Evolutionary conservation across 129 eudicot genomes (phyloP), one percentile per base, ranked within the genome.

Genomic region (Artemisia annua): DNA sequence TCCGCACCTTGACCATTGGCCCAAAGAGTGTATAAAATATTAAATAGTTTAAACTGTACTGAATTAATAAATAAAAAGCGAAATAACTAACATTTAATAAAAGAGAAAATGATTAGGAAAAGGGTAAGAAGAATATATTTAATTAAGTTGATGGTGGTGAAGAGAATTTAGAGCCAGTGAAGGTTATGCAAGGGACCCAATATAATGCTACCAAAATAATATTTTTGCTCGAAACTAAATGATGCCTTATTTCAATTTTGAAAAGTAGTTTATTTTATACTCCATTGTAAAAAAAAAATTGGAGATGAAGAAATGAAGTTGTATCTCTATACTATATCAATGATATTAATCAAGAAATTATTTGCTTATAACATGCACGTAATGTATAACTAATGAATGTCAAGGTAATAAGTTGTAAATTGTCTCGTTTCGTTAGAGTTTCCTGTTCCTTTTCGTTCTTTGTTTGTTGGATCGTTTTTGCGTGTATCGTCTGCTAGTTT

Each of bases 1-100:
- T 71, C 82, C 67, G 82, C 82, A 70, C 43, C 49, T 63, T 70
- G 72, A 78, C 72, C 72, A 78, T 43, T 17, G 77, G 72, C 72
- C 77, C 77, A 73, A n/a, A 71, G 76, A 61, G 59, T 54, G 62
- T 64, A 71, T 78, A 78, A 70, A 61, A 63, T 43, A 78, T 46
- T 13, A 76, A 76, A 76, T 24, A 48, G 43, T 57, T 19, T 28
- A 63, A n/a, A n/a, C n/a, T n/a, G n/a, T n/a, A n/a, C n/a, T n/a
- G n/a, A n/a, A n/a, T n/a, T n/a, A n/a, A n/a, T n/a, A n/a, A n/a
- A n/a, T n/a, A n/a, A 17, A 61, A 63, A 62, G 48, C 11, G 26
- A 7, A 3, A 50, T 32, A 32, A 50, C 22, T 7, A 46, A 12
- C 7, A 53, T 63, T 30, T 3, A 22, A 20, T 10, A 11, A 49